A percentile compares a stretch with the other conserved stretches of the same genome.
Conservation (phyloP, 2,329 filamentous ascomycete species). For the Microcyclosporella mali region DNA sequence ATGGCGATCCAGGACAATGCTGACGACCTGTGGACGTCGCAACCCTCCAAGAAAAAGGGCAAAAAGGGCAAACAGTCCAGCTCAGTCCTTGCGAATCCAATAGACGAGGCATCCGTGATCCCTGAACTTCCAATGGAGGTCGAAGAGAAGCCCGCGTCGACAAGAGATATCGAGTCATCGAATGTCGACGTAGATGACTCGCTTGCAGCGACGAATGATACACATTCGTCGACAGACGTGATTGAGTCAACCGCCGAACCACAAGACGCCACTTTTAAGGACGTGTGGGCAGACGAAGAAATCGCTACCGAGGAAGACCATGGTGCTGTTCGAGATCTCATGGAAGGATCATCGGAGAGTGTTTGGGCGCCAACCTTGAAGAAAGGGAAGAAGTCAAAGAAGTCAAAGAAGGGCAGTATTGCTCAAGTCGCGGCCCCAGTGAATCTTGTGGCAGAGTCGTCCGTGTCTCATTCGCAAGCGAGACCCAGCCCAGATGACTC, state of each 20-base stretch:
- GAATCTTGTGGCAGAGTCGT: too few relatives aligned
- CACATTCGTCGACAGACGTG: neutral
- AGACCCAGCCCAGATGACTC: too few relatives aligned
- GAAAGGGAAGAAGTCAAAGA: conserved; percentile 22
- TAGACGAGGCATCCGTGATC: neutral
- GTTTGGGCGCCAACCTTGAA: conserved; percentile 11
- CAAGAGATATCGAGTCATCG: too few relatives aligned
- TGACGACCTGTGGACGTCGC: conserved; percentile 10
- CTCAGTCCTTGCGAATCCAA: neutral
- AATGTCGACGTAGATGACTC: too few relatives aligned
- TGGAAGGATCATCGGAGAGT: conserved; percentile 2
- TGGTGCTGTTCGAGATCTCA: conserved; percentile 5
- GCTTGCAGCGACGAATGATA: too few relatives aligned
- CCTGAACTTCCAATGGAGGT: neutral
- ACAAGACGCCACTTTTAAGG: conserved; percentile 3
- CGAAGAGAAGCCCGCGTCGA: neutral
- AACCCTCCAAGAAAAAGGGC: conserved; percentile 22
- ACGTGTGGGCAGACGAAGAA: conserved; percentile 6
- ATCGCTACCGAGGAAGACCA: conserved; percentile 6
- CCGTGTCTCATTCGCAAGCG: too few relatives aligned
- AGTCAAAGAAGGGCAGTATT: conserved; percentile 1
- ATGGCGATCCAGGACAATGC: neutral
- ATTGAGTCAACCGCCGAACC: neutral
- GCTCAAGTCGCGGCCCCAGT: neutral
- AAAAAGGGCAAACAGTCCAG: conserved; percentile 24